Base-by-base conservation (phyloP, 805 yeast genomes). In the Groenewaldozyma tartarivorans region DNA sequence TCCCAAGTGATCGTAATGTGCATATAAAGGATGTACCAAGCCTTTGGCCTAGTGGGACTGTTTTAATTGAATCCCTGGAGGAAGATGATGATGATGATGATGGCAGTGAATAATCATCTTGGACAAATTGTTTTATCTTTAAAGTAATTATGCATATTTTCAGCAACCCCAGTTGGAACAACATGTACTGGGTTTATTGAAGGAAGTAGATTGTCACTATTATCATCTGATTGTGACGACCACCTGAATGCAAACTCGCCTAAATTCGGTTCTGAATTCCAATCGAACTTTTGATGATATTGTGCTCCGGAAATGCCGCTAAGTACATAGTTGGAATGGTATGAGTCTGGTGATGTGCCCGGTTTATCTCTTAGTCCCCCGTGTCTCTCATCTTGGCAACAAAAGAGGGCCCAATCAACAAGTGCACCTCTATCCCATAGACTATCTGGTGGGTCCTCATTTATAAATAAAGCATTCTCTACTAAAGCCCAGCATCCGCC, bases 331-430 rank as follows among this genome's bases (percentile, higher is more conserved):
- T 88, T 86, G 1, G 96, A 80, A 55, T 92, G 99, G 59, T 92
- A 92, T 44, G 79, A 81, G 57, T 92, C 99, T 0, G 92, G 77
- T 4, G 60, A 51, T 46, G 72, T 75, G 1, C 85, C 85, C 0
- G 97, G 97, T 58, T 92, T 92, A 57, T 92, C 99, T 36, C 79
- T 62, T 17, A 92, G 64, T 0, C 98, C 98, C 1, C 94, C 94
- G 2, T 53, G 53, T 3, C 15, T n/a, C 15, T 22, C 4, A 11
- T 67, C 51, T 60, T 92, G 98, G 46, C 94, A 77, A 55, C 96
- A 87, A 46, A 72, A 67, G 21, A 86, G 58, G 2, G 85, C 74
- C 56, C 84, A 92, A 38, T 73, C 69, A 24, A 46, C 72, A 35
- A 90, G 61, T 1, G 74, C 77, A 6, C 69, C 64, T 45, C 87